Percentiles rank a stretch among this genome's conserved stretches.
Conservation (phyloP, 177 flowering plant species). For the Vitis hybrid region DNA sequence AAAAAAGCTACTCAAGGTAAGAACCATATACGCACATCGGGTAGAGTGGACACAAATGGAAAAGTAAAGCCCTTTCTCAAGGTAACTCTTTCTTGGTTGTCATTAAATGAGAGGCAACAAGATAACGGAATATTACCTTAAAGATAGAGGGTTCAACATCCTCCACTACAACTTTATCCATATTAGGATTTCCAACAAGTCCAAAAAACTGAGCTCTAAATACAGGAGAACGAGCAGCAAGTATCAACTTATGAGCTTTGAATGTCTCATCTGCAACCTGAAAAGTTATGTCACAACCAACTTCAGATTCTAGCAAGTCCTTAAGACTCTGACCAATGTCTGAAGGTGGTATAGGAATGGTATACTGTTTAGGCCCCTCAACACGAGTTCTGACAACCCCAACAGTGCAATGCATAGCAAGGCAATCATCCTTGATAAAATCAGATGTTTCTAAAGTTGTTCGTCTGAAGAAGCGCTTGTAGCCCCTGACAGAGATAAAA, state of each 20-base stretch:
- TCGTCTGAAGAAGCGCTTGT: constrained; percentile 75
- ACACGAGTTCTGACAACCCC: constrained; percentile 66
- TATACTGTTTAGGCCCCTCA: constrained; percentile 45
- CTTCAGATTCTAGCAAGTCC: constrained; percentile 50
- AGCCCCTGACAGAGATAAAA: constrained; percentile 56
- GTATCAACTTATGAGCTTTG: constrained; percentile 74
- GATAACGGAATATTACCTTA: constrained; percentile 42
- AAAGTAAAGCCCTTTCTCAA: no score
- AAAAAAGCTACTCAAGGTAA: no score
- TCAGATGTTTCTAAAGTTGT: constrained; percentile 60
- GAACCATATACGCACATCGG: no score
- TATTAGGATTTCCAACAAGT: constrained; percentile 45
- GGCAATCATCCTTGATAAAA: constrained; percentile 70
- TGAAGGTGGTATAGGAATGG: constrained; percentile 43
- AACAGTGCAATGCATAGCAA: constrained; percentile 68
- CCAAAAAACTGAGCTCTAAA: constrained; percentile 75
- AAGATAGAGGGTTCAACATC: constrained; percentile 73
- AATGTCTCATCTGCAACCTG: constrained; percentile 59
- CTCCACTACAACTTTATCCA: constrained; percentile 42
- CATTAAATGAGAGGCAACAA: background rate
- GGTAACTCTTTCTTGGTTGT: no score
- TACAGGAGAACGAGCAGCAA: constrained; percentile 84
- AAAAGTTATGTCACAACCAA: constrained; percentile 63
- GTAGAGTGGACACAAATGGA: no score
- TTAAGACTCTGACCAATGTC: constrained; percentile 50